Evolutionary conservation across 805 yeast genomes (phyloP), one percentile per base, ranked within the genome.

Genomic region (Yamadazyma insecticola): DNA sequence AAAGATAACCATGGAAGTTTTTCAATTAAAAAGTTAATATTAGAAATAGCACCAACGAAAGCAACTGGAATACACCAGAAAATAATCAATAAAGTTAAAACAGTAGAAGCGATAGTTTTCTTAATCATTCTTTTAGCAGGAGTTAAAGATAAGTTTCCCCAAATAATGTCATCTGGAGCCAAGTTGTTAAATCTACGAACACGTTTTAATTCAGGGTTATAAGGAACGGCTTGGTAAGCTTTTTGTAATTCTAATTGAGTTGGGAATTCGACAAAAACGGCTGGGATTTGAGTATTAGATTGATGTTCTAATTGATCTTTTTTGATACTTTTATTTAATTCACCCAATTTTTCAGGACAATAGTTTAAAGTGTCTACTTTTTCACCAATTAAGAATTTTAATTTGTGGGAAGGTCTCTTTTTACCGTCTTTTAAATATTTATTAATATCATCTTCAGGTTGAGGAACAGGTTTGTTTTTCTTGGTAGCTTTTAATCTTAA

Each of bases 241-340:
- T 78, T 71, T 59, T 89, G 97, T 34, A 92, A 81, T 53, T 89
- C 95, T 38, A 82, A 71, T 57, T 88, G 96, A 38, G 84, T 70
- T 30, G 82, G 72, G 57, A 92, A 90, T 50, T 85, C 87, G 35
- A 88, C 55, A 48, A 88, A 86, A 5, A 80, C 90, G 22, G 95
- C 75, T 4, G 82, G 78, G 24, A 72, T 53, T 47, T 72, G 72
- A 3, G 74, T 64, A 39, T 68, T 67, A 6, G 70, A 57, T 29
- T 70, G 70, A 56, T 74, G 72, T 22, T 64, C 57, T 12, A 55
- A 48, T 57, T 86, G 96, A 29, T 65, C 57, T 17, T 69, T 63
- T 27, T 62, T 65, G 44, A 92, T 81, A 30, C 83, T 74, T 9
- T 59, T 63, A 57, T 84, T 86, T 48, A 81, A 67, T 43, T 81